Conservation (phyloP, 1,284 basidiomycete genomes). For the Exsudoporus floridanus region DNA sequence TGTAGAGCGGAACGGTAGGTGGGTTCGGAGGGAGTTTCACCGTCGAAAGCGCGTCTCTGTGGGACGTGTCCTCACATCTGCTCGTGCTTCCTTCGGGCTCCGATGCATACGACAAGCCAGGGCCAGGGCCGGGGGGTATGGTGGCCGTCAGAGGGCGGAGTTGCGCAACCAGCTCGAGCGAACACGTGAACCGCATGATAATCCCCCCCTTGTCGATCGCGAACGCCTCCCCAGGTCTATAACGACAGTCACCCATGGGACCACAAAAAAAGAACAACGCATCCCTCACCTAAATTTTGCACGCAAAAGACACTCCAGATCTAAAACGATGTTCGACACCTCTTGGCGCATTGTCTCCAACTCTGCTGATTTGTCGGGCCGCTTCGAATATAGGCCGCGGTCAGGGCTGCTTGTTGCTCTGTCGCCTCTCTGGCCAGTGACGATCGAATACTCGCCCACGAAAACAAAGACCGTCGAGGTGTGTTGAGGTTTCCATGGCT, state of each 20-base stretch:
- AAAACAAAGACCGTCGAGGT: constrained; percentile 44
- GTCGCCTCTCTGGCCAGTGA: constrained; percentile 42
- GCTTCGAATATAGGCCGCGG: background rate
- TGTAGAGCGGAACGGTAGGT: constrained; percentile 23
- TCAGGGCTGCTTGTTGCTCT: constrained; percentile 28
- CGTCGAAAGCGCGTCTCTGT: background rate
- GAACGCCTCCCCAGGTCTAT: constrained; percentile 35
- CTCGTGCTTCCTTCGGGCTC: background rate
- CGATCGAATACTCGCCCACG: constrained; percentile 54
- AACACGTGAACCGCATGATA: constrained; percentile 41
- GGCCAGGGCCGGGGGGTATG: background rate
- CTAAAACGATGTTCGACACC: constrained; percentile 14
- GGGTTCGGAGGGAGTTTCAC: background rate
- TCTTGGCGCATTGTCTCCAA: constrained; percentile 21
- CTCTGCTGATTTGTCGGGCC: background rate
- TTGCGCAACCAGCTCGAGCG: constrained; percentile 36
- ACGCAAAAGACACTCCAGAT: constrained; percentile 13
- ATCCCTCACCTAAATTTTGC: constrained; percentile 41
- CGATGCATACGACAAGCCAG: background rate
- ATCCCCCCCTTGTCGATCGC: constrained; percentile 39
- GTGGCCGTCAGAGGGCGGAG: constrained; percentile 17
- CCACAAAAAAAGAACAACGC: background rate
- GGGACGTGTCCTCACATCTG: background rate
- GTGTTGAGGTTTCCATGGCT: background rate
- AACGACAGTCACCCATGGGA: background rate